Base-by-base conservation (phyloP, 2,329 filamentous ascomycete species). In the Chrysosporium queenslandicum region DNA sequence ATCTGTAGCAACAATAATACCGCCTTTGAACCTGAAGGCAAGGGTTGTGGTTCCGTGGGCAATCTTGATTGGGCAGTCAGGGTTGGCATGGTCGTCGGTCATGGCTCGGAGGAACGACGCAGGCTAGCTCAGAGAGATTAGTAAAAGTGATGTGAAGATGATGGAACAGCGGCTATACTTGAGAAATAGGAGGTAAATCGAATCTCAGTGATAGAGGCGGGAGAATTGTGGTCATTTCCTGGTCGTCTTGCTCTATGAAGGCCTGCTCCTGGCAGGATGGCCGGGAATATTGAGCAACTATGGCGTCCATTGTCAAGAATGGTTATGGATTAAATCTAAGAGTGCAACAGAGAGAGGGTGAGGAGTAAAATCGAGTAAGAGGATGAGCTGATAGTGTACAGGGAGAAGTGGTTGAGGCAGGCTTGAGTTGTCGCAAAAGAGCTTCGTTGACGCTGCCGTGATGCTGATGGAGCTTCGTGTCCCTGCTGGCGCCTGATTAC, bases 41-140 rank as follows among this genome's bases (percentile, higher is more conserved):
- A 98, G 83, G 49, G 92, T 98, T 55, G 92, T 98, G 56, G 92
- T 98, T 68, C 92, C 92, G 81, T 98, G 92, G 58, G 92, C 92
- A 65, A 98, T 90, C 80, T 98, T 98, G 80, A 98, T 98, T 62
- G 92, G 92, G 73, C 90, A 96, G 73, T 86, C 82, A 55, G 92
- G 89, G 77, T 98, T 98, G 64, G 89, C 84, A 72, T 90, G 84
- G 80, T 98, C 92, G 76, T 98, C 92, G 61, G 92, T 97, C 71
- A 88, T 88, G 62, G 92, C 87, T 68, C 92, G 90, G 65, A 98
- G 87, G 86, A 92, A 98, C 65, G 88, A 82, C 59, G 89, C 86
- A 61, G 88, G 86, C 87, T 95, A 29, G 29, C 18, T 16, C 14
- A 37, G 2, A n/a, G 8, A 7, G 14, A n/a, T 51, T 18, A 67